These are phyloP conservation scores for Colletotrichum incanum DNA, from an alignment of 2,329 filamentous ascomycete species.

Conservation along the genomic window DNA sequence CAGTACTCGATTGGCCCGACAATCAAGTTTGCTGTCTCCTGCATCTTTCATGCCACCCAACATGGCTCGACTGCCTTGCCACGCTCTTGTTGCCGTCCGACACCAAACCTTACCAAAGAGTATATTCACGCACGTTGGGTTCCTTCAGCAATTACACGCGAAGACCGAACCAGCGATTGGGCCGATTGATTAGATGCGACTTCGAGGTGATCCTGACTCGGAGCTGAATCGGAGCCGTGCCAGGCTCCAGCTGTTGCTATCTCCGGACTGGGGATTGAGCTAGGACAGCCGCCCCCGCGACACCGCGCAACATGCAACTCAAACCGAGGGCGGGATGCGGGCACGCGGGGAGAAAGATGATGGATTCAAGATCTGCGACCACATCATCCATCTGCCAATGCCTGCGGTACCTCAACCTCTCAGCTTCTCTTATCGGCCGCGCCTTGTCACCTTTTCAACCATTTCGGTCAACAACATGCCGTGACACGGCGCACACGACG, in stretches of 20 bases:
- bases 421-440: neutral
- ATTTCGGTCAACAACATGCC: neutral
- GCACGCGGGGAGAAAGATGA: constrained; percentile 35
- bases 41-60: constrained; percentile 5
- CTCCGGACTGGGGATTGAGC: constrained; percentile 34
- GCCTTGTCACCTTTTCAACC: neutral
- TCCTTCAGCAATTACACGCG: neutral
- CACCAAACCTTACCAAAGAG: neutral
- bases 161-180: neutral
- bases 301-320: constrained; percentile 17
- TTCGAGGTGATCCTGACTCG: neutral
- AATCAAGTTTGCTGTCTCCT: neutral
- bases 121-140: neutral
- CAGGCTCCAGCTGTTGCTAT: constrained; percentile 13
- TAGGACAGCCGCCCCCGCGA: constrained; percentile 32
- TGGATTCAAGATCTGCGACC: constrained; percentile 28
- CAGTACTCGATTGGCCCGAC: constrained; percentile 12
- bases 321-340: constrained; percentile 25
- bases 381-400: constrained; percentile 26
- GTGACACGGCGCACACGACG: constrained; percentile 2
- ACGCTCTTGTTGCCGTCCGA: neutral
- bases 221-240: constrained; percentile 25
- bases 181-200: too few species aligned
- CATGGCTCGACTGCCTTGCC: constrained; percentile 1
- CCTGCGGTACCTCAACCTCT: constrained; percentile 4